These are phyloP conservation scores for Lolium rigidum DNA, from an alignment of 176 grass and related monocot genomes.

Conservation along the genomic window DNA sequence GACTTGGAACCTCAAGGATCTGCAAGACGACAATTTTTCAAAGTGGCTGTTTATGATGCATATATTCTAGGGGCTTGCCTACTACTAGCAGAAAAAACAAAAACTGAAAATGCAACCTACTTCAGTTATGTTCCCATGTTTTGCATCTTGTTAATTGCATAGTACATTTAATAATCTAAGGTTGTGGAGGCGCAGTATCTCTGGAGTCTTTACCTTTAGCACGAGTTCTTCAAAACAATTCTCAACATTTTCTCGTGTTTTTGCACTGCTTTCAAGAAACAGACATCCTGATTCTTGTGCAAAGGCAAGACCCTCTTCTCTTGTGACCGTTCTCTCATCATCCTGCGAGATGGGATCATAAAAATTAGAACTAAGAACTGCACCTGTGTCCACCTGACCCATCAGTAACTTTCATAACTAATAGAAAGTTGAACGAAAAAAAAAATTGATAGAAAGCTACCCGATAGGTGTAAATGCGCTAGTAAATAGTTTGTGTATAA, in stretches of 20 bases:
- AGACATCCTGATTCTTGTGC: conserved; percentile 80
- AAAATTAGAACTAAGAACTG: conserved; percentile 17
- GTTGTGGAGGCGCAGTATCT: not conserved
- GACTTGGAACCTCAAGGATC: conserved; percentile 90
- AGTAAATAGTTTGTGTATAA: not conserved
- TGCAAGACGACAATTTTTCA: conserved; percentile 27
- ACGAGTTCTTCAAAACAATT: conserved; percentile 96
- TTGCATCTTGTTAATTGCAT: not conserved
- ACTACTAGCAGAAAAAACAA: not conserved
- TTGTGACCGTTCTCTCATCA: conserved; percentile 78
- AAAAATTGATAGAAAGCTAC: not conserved
- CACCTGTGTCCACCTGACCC: not conserved
- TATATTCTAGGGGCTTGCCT: not conserved
- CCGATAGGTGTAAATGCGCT: not conserved
- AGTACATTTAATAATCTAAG: not conserved
- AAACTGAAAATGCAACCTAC: not conserved
- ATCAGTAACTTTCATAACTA: not conserved
- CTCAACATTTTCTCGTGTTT: conserved; percentile 84
- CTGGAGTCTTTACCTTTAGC: conserved; percentile 71
- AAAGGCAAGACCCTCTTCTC: conserved; percentile 89
- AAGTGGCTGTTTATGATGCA: not conserved
- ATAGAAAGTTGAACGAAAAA: not conserved
- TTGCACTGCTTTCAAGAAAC: conserved; percentile 94
- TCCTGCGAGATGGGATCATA: conserved; percentile 56
- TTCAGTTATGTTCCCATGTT: not conserved